Base-by-base conservation (phyloP, 2,329 filamentous ascomycete genomes). In the Aspergillus brasiliensis region DNA sequence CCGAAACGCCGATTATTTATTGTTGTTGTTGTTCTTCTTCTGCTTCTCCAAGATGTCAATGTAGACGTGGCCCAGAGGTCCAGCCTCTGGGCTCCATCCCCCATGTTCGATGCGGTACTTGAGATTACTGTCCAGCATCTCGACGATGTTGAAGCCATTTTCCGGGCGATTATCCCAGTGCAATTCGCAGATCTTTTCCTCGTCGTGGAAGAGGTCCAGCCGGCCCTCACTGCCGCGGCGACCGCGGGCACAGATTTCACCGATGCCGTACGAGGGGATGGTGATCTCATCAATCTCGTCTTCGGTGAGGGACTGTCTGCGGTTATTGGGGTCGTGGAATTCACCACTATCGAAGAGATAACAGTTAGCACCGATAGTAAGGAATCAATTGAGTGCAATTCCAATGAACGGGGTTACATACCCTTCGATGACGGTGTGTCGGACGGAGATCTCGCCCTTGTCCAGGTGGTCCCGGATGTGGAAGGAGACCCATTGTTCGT, bases 171-270 rank as follows among this genome's bases (percentile, higher is more conserved):
- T 73, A 55, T 73, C 71, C 71, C 71, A 73, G 54, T 73, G 70
- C 17, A 73, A 63, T 51, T 73, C 70, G 49, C 70, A 73, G 34
- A 73, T 73, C 64, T 73, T 73, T 51, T 56, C 55, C 31, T 73
- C 60, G 57, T 64, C 68, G 53, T 73, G 67, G 62, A 72, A 73
- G 21, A 73, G 59, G 56, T 73, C 71, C 40, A 73, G 61, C 27
- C 71, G 69, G 34, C 71, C 71, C 48, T 73, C 71, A 47, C 70
- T 72, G 53, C 71, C 71, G n/a, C 71, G 67, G 28, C 71, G 69
- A 52, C 71, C 65, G 3, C 64, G 65, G 28, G 71, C 71, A 34
- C 67, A 68, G 57, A 73, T 68, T 56, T 73, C 71, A 44, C 71
- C 71, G 44, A 73, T 57, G 11, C 71, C 71, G 47, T 69, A 60